Base-by-base conservation (phyloP, 2,329 filamentous ascomycete species). In the Exophiala sp. region DNA sequence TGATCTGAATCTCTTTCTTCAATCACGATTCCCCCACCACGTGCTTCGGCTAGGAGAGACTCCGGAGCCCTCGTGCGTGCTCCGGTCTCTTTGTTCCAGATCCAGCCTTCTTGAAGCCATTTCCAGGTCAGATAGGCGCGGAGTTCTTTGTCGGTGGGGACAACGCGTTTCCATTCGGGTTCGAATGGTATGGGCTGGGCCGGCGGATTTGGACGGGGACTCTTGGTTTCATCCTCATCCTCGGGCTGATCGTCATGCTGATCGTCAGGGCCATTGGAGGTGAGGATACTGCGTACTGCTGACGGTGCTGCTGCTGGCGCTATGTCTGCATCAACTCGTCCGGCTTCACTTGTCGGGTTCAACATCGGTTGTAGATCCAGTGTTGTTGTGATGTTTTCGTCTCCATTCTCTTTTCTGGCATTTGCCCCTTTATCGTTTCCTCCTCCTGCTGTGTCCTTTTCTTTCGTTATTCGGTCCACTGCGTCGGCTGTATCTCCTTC, bases 121-220 rank as follows among this genome's bases (percentile, higher is more conserved):
- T 89, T 87, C 89, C 90, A 96, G 32, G 84, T 77, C 62, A 96
- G 68, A 68, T 82, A 95, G 0, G 88, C 88, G 37, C 86, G 77
- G n/a, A 96, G 71, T 66, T 96, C 90, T 68, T 61, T 96, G 66
- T 96, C 90, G 37, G 75, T 70, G 0, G 90, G 88, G 42, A 85
- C 64, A 1, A 95, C 88, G 2, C 87, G 78, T 77, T 89, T 93
- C 90, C 90, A 96, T 67, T 96, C 90, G 0, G 88, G 87, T 60
- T 88, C 82, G 63, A 90, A 88, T 11, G 73, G 71, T 8, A 61
- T 40, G 23, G 30, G 10, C 6, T 34, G 11, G 30, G 30, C 13
- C 6, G 11, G 10, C 9, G 11, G 30, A 3, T 1, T 34, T 6
- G 24, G 24, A 27, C 6, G 24, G 24, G 5, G 24, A 10, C 24